phyloP scores from a whole-genome alignment of 2,329 filamentous ascomycete genomes.

The Penicillium frequentans region DNA sequence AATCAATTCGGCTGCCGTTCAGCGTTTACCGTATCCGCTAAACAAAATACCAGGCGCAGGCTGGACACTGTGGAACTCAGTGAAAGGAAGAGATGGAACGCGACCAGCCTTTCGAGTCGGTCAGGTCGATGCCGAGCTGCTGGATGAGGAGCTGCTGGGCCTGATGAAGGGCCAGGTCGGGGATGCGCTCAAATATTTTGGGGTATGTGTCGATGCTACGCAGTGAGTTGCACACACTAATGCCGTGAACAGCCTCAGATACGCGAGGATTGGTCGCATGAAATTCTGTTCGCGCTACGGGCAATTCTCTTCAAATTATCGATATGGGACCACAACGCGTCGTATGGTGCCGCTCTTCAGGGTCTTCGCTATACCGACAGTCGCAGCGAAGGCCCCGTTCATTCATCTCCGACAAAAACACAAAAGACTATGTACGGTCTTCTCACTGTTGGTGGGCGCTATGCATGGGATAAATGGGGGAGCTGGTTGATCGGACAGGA shows the following conservation, averaged over 20 bases:
- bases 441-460: conserved; percentile 81
- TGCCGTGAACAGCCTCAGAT: conserved; percentile 54
- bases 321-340: conserved; percentile 94
- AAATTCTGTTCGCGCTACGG: conserved; percentile 76
- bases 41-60: conserved; percentile 50
- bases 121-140: conserved; percentile 90
- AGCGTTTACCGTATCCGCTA: conserved; percentile 63
- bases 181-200: conserved; percentile 84
- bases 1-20: conserved; percentile 54
- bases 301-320: conserved; percentile 88
- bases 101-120: conserved; percentile 87
- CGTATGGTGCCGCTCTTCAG: conserved; percentile 89
- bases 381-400: conserved; percentile 60
- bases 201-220: conserved; percentile 49
- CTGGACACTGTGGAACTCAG: conserved; percentile 64
- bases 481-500: conserved; percentile 76
- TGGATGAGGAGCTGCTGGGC: conserved; percentile 89
- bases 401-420: conserved; percentile 70
- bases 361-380: conserved; percentile 90
- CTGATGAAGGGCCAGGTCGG: conserved; percentile 82
- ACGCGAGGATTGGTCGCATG: conserved; percentile 81
- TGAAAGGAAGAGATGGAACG: conserved; percentile 74
- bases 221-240: not conserved
- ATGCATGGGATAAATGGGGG: conserved; percentile 91
- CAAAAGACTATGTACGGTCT: conserved; percentile 86